phyloP scores from a whole-genome alignment of 2,329 filamentous ascomycete genomes.

The Paraconiothyrium sp. region DNA sequence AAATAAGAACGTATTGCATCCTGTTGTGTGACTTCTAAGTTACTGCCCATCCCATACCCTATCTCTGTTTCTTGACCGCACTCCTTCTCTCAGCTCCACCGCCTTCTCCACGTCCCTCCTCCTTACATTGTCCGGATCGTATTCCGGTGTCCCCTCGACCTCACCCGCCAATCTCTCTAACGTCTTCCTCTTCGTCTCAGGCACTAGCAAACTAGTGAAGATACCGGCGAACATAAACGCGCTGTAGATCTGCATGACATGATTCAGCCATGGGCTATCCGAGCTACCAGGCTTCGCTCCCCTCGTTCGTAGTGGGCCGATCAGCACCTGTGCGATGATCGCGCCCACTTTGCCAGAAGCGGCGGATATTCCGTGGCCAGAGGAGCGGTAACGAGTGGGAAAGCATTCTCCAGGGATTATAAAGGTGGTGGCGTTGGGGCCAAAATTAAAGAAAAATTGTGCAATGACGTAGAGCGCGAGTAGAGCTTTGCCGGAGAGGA shows the following conservation, averaged over 20 bases:
- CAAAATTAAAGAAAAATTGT: conserved; percentile 65
- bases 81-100: conserved; percentile 3
- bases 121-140: conserved; percentile 41
- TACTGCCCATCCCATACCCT: conserved; percentile 13
- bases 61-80: conserved; percentile 3
- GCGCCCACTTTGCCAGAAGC: conserved; percentile 59
- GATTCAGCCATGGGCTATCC: conserved; percentile 71
- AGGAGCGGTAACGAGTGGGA: conserved; percentile 59
- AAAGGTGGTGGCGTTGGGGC: conserved; percentile 62
- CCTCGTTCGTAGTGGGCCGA: conserved; percentile 62
- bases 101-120: conserved; percentile 15
- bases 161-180: conserved; percentile 77
- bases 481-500: conserved; percentile 53
- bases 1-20: not conserved
- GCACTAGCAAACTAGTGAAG: conserved; percentile 72
- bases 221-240: conserved; percentile 79
- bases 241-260: conserved; percentile 78
- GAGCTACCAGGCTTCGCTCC: conserved; percentile 64
- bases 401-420: conserved; percentile 62
- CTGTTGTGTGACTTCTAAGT: not conserved
- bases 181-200: conserved; percentile 78
- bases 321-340: conserved; percentile 60
- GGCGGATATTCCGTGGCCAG: conserved; percentile 60
- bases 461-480: conserved; percentile 59
- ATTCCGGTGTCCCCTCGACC: conserved; percentile 64